phyloP scores from a whole-genome alignment of 1,139 yeast species.

The Yamadazyma trypodendri region DNA sequence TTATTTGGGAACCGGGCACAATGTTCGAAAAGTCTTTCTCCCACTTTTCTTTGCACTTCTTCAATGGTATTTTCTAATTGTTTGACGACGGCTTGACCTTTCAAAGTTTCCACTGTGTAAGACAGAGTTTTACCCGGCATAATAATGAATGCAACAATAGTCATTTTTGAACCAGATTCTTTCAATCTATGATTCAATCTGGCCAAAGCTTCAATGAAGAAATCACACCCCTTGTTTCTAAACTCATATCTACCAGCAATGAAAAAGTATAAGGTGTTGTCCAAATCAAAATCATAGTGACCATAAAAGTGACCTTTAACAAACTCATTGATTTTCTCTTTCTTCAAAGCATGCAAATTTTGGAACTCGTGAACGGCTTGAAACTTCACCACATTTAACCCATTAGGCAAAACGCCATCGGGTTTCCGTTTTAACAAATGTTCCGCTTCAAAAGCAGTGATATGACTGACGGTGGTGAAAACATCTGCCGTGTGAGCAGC shows the following conservation, averaged over 20 bases:
- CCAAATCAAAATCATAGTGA: constrained; percentile 90
- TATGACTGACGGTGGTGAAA: constrained; percentile 94
- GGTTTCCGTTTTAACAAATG: constrained; percentile 93
- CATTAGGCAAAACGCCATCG: constrained; percentile 96
- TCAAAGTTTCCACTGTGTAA: constrained; percentile 91
- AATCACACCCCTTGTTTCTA: constrained; percentile 95
- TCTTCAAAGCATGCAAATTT: constrained; percentile 87
- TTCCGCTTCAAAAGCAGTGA: constrained; percentile 93
- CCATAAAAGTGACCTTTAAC: constrained; percentile 97
- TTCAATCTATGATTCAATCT: constrained; percentile 86
- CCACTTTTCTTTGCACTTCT: constrained; percentile 86
- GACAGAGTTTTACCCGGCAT: constrained; percentile 97
- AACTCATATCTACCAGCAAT: constrained; percentile 97
- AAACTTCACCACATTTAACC: constrained; percentile 91
- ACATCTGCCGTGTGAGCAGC: constrained; percentile 97
- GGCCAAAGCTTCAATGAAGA: constrained; percentile 90
- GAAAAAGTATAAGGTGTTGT: constrained; percentile 90
- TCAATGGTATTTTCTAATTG: constrained; percentile 87
- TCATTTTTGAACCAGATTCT: constrained; percentile 77
- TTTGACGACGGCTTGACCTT: constrained; percentile 94
- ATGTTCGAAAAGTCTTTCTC: constrained; percentile 85
- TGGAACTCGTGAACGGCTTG: constrained; percentile 98
- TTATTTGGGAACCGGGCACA: constrained; percentile 78
- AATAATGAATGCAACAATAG: constrained; percentile 96
- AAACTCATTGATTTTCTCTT: constrained; percentile 90